Conservation (phyloP, 2,329 filamentous ascomycete genomes). For the Bisporella sp. region DNA sequence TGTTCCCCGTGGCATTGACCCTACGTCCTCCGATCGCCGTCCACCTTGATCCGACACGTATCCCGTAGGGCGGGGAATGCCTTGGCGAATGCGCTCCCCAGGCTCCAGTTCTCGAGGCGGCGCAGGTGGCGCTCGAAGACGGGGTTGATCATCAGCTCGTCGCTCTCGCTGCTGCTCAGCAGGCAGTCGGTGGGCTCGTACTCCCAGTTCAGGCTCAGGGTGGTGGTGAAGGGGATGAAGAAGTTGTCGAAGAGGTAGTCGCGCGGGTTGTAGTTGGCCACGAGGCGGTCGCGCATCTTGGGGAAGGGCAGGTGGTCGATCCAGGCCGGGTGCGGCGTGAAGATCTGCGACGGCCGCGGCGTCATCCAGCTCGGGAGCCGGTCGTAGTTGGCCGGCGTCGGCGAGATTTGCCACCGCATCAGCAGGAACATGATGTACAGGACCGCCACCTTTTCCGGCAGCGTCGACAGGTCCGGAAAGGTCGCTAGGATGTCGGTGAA, state of each 20-base stretch:
- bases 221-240: slow-evolving; percentile 75
- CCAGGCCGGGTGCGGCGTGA: slow-evolving; percentile 69
- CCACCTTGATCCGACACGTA: slow-evolving; percentile 29
- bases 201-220: slow-evolving; percentile 75
- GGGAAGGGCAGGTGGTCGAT: slow-evolving; percentile 79
- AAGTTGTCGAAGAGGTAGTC: slow-evolving; percentile 69
- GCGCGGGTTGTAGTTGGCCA: slow-evolving; percentile 38
- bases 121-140: slow-evolving; percentile 77
- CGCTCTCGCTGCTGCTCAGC: slow-evolving; percentile 44
- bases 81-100: slow-evolving; percentile 62
- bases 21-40: slow-evolving; percentile 15
- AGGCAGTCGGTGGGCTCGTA: slow-evolving; percentile 69
- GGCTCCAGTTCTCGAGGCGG: slow-evolving; percentile 71
- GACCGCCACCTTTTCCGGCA: slow-evolving; percentile 76
- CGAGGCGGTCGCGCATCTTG: slow-evolving; percentile 61
- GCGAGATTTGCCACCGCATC: slow-evolving; percentile 79
- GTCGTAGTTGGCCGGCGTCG: slow-evolving; percentile 72
- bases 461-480: slow-evolving; percentile 71
- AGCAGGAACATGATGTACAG: slow-evolving; percentile 82
- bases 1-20: background rate
- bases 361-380: slow-evolving; percentile 67
- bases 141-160: slow-evolving; percentile 74
- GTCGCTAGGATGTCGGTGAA: slow-evolving; percentile 79
- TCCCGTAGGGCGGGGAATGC: slow-evolving; percentile 52
- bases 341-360: slow-evolving; percentile 60